Base-by-base conservation (phyloP, 2,329 filamentous ascomycete species). In the Stylonectria norvegica region DNA sequence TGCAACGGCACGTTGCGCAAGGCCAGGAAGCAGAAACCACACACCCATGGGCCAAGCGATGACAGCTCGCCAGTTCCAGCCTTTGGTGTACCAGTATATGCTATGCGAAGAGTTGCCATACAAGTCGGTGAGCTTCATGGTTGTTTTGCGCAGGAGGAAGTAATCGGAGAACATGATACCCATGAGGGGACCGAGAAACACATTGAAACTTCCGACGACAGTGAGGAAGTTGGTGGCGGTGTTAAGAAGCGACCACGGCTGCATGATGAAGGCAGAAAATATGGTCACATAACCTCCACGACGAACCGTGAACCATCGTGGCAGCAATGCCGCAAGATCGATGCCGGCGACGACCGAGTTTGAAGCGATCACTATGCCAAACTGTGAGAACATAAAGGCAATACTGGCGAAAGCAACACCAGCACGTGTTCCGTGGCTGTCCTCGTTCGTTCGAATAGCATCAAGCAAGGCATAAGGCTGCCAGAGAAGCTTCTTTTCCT, bases 111-210 rank as follows among this genome's bases (percentile, higher is more conserved):
- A 46, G 7, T 40, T 37, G 5, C 43, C 43, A 32, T 63, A 67
- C 3, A 68, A 49, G 6, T 43, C 35, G 2, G 31, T 34, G 15
- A 43, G 30, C 35, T 43, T 43, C 3, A 30, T 65, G 18, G 54
- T 58, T 9, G 59, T 54, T 15, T 53, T 57, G 18, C 63, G 60
- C 4, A 67, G 34, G 27, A 66, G 25, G 52, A 60, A 38, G 19
- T 43, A 38, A 20, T 43, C 35, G 1, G 35, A 30, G 34, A 43
- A 34, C 31, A 43, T 38, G 19, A 43, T 31, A 11, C 35, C 35
- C 30, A 38, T 38, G 5, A 43, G 30, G 4, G 40, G 35, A 10
- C 35, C 35, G 4, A 38, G 35, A 19, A 43, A 38, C 12, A 43
- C 31, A n/a, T 34, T 38, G 25, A 34, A 43, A 17, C 29, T 34